Evolutionary conservation across 257 asterid species (phyloP).

Genomic region (Solanum infundibuliforme): DNA sequence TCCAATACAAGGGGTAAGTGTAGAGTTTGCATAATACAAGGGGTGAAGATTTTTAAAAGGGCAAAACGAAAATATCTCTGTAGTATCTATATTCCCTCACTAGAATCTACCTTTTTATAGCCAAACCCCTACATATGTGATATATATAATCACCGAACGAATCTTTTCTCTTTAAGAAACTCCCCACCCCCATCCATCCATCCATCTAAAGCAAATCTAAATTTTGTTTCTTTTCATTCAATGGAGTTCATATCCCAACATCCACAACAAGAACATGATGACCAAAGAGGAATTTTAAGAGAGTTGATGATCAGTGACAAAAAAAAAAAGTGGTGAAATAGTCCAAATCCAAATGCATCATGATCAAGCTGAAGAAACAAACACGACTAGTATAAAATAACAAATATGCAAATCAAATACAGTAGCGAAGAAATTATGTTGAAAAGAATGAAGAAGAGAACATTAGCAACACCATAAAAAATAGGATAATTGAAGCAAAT

Average conservation of each 20-base stretch:
- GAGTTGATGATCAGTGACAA: not conserved
- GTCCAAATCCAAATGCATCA: not conserved
- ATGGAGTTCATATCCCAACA: not conserved
- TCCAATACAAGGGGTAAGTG: no score
- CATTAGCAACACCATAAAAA: no score
- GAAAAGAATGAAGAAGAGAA: no score
- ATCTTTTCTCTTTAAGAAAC: not conserved
- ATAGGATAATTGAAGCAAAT: no score
- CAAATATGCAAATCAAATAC: no score
- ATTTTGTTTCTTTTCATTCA: not conserved
- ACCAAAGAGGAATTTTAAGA: not conserved
- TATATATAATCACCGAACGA: not conserved
- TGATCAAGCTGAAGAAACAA: conserved; percentile 5
- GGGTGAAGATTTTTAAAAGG: no score
- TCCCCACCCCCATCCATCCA: no score
- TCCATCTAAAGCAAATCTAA: not conserved
- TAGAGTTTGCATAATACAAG: no score
- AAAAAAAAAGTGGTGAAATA: not conserved
- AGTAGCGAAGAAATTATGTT: no score
- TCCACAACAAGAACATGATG: not conserved
- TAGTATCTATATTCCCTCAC: no score
- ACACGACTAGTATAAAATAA: not conserved
- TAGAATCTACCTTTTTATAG: not conserved
- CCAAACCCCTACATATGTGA: no score
- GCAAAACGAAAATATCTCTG: no score